Evolutionary conservation across 1,139 yeast species (phyloP).

Genomic region (Arxiozyma telluris): DNA sequence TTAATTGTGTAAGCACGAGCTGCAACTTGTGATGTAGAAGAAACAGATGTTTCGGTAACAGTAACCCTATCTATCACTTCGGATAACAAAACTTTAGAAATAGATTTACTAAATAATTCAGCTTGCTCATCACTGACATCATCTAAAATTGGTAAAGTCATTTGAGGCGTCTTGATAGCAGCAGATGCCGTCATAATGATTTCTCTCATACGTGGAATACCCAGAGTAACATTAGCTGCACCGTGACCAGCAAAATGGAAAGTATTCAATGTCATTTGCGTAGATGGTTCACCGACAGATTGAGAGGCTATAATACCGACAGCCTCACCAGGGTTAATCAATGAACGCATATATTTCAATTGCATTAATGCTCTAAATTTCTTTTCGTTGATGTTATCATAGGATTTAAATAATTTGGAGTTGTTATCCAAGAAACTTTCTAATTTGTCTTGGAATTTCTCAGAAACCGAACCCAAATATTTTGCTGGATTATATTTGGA

Average conservation of each 20-base stretch:
- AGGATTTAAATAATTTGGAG: constrained; percentile 40
- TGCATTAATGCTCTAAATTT: constrained; percentile 96
- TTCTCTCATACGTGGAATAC: constrained; percentile 99
- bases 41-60: constrained; percentile 82
- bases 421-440: constrained; percentile 58
- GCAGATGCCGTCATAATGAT: constrained; percentile 98
- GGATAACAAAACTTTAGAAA: constrained; percentile 75
- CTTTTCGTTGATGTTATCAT: constrained; percentile 56
- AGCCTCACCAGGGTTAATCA: constrained; percentile 93
- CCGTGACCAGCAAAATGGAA: constrained; percentile 99
- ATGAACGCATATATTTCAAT: constrained; percentile 93
- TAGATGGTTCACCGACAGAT: constrained; percentile 98
- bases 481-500: constrained; percentile 81
- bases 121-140: constrained; percentile 83
- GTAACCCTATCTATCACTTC: constrained; percentile 80
- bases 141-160: constrained; percentile 77
- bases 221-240: constrained; percentile 98
- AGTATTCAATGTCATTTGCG: constrained; percentile 98
- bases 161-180: constrained; percentile 92
- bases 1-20: constrained; percentile 69
- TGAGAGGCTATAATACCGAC: constrained; percentile 98
- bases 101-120: constrained; percentile 85
- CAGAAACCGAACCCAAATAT: constrained; percentile 88
- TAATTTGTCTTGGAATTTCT: constrained; percentile 72
- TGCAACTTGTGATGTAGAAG: constrained; percentile 39